phyloP scores from a whole-genome alignment of 805 yeast genomes.

The Barnettozyma botsteinii region DNA sequence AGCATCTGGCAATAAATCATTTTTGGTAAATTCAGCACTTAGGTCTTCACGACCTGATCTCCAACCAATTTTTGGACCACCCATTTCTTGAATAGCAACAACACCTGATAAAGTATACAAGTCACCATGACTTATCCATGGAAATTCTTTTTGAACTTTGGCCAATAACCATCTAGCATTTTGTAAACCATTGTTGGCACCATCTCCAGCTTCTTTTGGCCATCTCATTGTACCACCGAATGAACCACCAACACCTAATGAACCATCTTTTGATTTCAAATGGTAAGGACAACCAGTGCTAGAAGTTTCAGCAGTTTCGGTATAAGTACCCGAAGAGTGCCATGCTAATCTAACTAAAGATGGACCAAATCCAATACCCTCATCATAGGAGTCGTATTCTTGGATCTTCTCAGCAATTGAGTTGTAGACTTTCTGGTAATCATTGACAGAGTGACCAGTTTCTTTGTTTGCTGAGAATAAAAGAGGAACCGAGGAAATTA shows the following conservation, averaged over 20 bases:
- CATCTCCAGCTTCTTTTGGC: constrained; percentile 48
- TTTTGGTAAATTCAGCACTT: constrained; percentile 45
- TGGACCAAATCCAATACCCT: constrained; percentile 69
- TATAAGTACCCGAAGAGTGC: constrained; percentile 85
- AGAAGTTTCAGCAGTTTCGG: constrained; percentile 34
- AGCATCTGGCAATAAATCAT: constrained; percentile 74
- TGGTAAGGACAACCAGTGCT: constrained; percentile 32
- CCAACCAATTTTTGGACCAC: constrained; percentile 79
- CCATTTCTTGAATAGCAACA: constrained; percentile 69
- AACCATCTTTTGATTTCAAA: constrained; percentile 8
- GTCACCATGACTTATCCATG: constrained; percentile 77
- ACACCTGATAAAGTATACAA: constrained; percentile 77
- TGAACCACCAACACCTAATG: constrained; percentile 48
- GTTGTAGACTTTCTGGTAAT: constrained; percentile 63
- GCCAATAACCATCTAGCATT: constrained; percentile 48
- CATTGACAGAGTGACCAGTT: constrained; percentile 28
- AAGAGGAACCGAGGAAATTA: constrained; percentile 3
- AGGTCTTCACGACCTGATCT: constrained; percentile 73
- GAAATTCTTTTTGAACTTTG: constrained; percentile 49
- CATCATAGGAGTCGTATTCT: constrained; percentile 55
- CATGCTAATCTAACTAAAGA: constrained; percentile 75
- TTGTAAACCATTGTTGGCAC: constrained; percentile 46
- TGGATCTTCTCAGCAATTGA: constrained; percentile 61
- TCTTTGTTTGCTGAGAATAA: constrained; percentile 4
- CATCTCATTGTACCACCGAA: constrained; percentile 64